These are phyloP conservation scores for Macrocystidia cucumis DNA, from an alignment of 1,284 basidiomycete genomes.

Conservation along the genomic window DNA sequence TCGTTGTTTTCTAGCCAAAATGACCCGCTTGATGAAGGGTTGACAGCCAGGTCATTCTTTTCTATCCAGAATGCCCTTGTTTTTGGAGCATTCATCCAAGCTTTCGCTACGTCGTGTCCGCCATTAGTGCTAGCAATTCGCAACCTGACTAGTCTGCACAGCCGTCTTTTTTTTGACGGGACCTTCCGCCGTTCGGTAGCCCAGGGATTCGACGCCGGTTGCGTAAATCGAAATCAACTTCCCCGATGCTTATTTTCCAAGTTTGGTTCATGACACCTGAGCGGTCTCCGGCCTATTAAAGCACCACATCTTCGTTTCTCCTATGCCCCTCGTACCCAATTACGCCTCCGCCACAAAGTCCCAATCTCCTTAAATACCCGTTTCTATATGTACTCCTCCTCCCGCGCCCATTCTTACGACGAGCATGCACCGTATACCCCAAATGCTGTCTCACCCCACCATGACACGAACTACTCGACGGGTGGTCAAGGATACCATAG, in stretches of 20 bases:
- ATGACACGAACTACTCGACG: constrained; percentile 17
- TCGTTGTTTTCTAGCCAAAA: constrained; percentile 23
- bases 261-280: constrained; percentile 29
- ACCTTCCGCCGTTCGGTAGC: constrained; percentile 26
- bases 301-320: constrained; percentile 20
- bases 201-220: constrained; percentile 22
- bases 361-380: constrained; percentile 12
- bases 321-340: constrained; percentile 17
- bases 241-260: constrained; percentile 22
- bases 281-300: constrained; percentile 36
- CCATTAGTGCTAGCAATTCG: too few species aligned
- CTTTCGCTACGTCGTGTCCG: too few species aligned
- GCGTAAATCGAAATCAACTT: constrained; percentile 17
- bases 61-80: too few species aligned
- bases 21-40: constrained; percentile 22
- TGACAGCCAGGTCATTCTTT: too few species aligned
- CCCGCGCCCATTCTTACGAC: constrained; percentile 30
- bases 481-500: constrained; percentile 19
- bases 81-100: too few species aligned
- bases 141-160: too few species aligned
- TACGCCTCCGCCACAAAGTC: constrained; percentile 20
- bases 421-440: constrained; percentile 22
- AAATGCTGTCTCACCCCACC: constrained; percentile 15
- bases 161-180: too few species aligned
- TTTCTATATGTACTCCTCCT: constrained; percentile 26